Percentiles rank a stretch among this genome's conserved stretches.
phyloP scores from a whole-genome alignment of 2,329 filamentous ascomycete species.

The Curvularia verruculosa region DNA sequence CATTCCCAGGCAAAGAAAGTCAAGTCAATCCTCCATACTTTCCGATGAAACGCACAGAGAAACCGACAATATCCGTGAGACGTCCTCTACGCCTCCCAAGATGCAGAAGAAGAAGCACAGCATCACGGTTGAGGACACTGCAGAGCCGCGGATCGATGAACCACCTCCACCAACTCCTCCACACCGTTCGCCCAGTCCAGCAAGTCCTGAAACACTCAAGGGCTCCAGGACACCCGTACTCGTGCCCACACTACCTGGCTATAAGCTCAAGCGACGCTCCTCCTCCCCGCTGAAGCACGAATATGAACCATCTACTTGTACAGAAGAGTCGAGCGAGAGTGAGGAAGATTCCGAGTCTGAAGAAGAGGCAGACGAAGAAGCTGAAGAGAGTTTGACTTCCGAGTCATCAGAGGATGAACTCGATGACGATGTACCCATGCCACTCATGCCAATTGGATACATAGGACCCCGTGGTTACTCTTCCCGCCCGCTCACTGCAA shows the following conservation, averaged over 20 bases:
- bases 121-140: constrained; percentile 19
- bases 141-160: constrained; percentile 22
- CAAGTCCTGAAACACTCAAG: constrained; percentile 54
- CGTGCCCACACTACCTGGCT: constrained; percentile 54
- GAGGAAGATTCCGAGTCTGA: constrained; percentile 56
- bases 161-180: constrained; percentile 54
- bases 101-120: constrained; percentile 32
- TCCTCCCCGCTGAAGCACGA: constrained; percentile 97
- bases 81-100: constrained; percentile 40
- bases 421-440: constrained; percentile 55
- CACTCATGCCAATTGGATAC: constrained; percentile 42
- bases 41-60: constrained; percentile 24
- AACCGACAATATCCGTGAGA: constrained; percentile 19
- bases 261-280: constrained; percentile 67
- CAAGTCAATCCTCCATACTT: constrained; percentile 48
- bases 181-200: constrained; percentile 60
- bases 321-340: constrained; percentile 65
- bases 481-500: constrained; percentile 18
- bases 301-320: constrained; percentile 83
- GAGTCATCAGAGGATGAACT: constrained; percentile 64
- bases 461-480: constrained; percentile 26
- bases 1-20: constrained; percentile 53
- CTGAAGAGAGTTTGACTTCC: constrained; percentile 55
- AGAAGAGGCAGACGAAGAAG: constrained; percentile 56
- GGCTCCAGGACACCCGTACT: constrained; percentile 55